A percentile compares a stretch with the other conserved stretches of the same genome.
These are phyloP conservation scores for Zhuliangozyma blackwelliae DNA, from an alignment of 1,139 yeast genomes.

Conservation along the genomic window DNA sequence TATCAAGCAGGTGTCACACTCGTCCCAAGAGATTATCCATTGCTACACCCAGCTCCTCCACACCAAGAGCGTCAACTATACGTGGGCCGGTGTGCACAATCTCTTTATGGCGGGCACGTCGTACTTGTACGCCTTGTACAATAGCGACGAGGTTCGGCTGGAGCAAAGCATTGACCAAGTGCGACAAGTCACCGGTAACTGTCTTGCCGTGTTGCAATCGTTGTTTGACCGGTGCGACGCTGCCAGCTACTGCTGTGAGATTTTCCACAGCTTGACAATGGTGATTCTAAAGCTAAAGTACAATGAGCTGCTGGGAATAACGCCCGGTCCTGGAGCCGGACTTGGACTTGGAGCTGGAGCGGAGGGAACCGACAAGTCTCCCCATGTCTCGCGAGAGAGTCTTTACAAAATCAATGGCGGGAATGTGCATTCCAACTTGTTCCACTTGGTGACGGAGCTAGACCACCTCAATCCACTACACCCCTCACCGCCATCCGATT, in stretches of 20 bases:
- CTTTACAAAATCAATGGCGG: slow-evolving; percentile 17
- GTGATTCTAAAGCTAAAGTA: slow-evolving; percentile 67
- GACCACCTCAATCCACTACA: slow-evolving; percentile 5
- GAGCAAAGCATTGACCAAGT: slow-evolving; percentile 49
- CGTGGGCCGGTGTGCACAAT: slow-evolving; percentile 93
- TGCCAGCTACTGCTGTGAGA: slow-evolving; percentile 66
- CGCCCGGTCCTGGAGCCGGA: no score
- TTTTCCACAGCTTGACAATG: slow-evolving; percentile 66
- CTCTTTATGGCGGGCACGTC: slow-evolving; percentile 87
- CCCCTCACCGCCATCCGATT: neutral
- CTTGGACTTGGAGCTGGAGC: slow-evolving; percentile 5
- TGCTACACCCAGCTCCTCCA: slow-evolving; percentile 56
- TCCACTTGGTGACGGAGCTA: slow-evolving; percentile 19
- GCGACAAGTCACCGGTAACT: slow-evolving; percentile 51
- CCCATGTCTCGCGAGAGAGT: slow-evolving; percentile 11
- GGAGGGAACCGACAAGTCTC: neutral
- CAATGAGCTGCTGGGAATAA: slow-evolving; percentile 27
- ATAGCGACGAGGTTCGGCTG: slow-evolving; percentile 51
- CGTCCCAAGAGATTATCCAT: slow-evolving; percentile 63
- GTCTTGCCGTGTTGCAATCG: slow-evolving; percentile 58
- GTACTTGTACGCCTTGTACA: slow-evolving; percentile 70
- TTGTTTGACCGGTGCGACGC: slow-evolving; percentile 74
- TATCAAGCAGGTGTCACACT: slow-evolving; percentile 52
- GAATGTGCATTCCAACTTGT: slow-evolving; percentile 36
- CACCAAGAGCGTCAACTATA: slow-evolving; percentile 65